phyloP scores from a whole-genome alignment of 495 filamentous ascomycete species.

The Alectoria sarmentosa region DNA sequence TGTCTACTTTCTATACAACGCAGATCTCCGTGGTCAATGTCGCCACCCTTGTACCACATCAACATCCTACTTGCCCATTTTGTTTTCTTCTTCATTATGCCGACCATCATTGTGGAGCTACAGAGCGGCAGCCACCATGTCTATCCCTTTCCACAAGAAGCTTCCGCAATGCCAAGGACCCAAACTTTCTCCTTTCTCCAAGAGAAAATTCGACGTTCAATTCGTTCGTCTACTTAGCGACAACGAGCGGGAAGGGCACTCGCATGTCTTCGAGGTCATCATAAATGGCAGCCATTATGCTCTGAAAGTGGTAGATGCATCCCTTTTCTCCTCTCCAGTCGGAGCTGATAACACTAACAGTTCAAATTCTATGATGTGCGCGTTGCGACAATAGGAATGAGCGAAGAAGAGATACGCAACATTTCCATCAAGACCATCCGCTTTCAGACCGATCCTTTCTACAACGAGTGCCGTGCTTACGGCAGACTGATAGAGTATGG shows the following conservation, averaged over 20 bases:
- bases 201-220: slow-evolving; percentile 3
- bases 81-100: too few species aligned
- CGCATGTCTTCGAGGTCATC: slow-evolving; percentile 21
- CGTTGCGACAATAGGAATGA: neutral
- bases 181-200: slow-evolving; percentile 12
- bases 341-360: slow-evolving; percentile 3
- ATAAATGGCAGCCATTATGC: slow-evolving; percentile 16
- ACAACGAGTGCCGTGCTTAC: slow-evolving; percentile 23
- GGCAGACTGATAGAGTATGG: slow-evolving; percentile 13
- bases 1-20: too few species aligned
- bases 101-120: too few species aligned
- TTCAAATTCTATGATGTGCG: slow-evolving; percentile 18
- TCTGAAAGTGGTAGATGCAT: slow-evolving; percentile 17
- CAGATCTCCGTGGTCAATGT: too few species aligned
- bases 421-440: slow-evolving; percentile 5
- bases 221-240: slow-evolving; percentile 14
- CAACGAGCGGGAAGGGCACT: neutral
- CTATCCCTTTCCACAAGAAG: neutral
- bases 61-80: too few species aligned
- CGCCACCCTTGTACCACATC: too few species aligned
- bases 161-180: slow-evolving; percentile 13
- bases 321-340: neutral
- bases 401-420: neutral
- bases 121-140: neutral
- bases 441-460: slow-evolving; percentile 19